Evolutionary conservation across 1,284 basidiomycete species (phyloP).

Genomic region (Peniophora sp.): DNA sequence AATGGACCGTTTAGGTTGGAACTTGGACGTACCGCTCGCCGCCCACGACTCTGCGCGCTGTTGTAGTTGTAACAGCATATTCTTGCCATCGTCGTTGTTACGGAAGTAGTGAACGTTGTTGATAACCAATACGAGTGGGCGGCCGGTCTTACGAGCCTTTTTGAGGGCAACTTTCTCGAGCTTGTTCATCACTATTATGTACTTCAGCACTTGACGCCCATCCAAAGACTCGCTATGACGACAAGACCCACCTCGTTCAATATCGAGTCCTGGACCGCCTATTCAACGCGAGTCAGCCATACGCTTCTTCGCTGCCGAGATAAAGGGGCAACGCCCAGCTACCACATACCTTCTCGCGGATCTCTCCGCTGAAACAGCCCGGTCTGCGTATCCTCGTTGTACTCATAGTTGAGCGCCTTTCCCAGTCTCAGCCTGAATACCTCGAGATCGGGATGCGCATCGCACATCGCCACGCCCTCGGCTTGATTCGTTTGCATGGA

Average conservation of each 20-base stretch:
- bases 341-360: constrained; percentile 59
- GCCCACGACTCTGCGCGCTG: constrained; percentile 82
- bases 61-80: constrained; percentile 76
- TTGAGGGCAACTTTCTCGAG: constrained; percentile 79
- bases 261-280: constrained; percentile 75
- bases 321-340: background rate
- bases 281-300: background rate
- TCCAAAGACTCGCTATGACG: background rate
- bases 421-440: constrained; percentile 79
- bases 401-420: constrained; percentile 74
- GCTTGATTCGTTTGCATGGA: constrained; percentile 69
- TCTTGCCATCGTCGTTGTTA: constrained; percentile 71
- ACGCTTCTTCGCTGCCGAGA: too few relatives aligned
- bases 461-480: constrained; percentile 51
- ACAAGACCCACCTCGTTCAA: constrained; percentile 58
- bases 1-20: too few relatives aligned
- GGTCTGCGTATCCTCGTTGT: constrained; percentile 74
- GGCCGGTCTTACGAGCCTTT: constrained; percentile 44
- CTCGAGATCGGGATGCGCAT: constrained; percentile 58
- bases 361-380: constrained; percentile 75
- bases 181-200: constrained; percentile 60
- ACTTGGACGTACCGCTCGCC: constrained; percentile 60
- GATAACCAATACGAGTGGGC: constrained; percentile 71
- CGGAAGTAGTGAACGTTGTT: constrained; percentile 77
- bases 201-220: background rate